Conservation (phyloP, 2,329 filamentous ascomycete species). For the Pyrenophora seminiperda region DNA sequence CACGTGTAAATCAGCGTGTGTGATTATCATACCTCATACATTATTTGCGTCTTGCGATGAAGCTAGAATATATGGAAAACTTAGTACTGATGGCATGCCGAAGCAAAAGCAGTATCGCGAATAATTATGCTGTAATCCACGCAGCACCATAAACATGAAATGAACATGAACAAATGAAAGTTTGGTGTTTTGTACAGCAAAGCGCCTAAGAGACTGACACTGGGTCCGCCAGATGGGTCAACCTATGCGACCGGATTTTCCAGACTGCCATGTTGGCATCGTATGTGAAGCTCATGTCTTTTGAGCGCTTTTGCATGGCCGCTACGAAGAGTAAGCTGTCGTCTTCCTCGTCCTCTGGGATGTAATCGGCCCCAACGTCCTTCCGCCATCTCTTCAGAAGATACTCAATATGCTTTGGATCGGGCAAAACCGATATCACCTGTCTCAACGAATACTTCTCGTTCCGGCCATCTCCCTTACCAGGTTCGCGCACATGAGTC, state of each 20-base stretch:
- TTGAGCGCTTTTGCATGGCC: neutral
- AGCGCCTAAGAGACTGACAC: constrained; percentile 1
- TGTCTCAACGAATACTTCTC: constrained; percentile 28
- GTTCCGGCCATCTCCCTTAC: constrained; percentile 35
- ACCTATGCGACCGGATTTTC: constrained; percentile 9
- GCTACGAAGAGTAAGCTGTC: constrained; percentile 1
- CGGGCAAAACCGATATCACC: constrained; percentile 31
- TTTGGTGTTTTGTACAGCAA: constrained; percentile 15
- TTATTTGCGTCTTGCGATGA: constrained; percentile 5
- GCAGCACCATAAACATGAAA: constrained; percentile 18
- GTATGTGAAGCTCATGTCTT: neutral
- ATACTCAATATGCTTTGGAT: constrained; percentile 39
- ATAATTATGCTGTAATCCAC: constrained; percentile 15
- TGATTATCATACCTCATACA: constrained; percentile 33
- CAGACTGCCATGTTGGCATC: constrained; percentile 3
- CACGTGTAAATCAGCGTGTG: neutral
- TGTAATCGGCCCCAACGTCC: constrained; percentile 20
- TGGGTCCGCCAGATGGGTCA: neutral
- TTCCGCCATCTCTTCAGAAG: constrained; percentile 32
- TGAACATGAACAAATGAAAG: constrained; percentile 19
- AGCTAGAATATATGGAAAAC: constrained; percentile 34
- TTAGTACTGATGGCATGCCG: constrained; percentile 23
- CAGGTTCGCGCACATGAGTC: constrained; percentile 36
- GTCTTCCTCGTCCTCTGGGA: constrained; percentile 19
- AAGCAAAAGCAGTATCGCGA: constrained; percentile 19